A percentile compares a stretch with the other conserved stretches of the same genome.
Conservation (phyloP, 305 asterid genomes). For the Fraxinus velutina region DNA sequence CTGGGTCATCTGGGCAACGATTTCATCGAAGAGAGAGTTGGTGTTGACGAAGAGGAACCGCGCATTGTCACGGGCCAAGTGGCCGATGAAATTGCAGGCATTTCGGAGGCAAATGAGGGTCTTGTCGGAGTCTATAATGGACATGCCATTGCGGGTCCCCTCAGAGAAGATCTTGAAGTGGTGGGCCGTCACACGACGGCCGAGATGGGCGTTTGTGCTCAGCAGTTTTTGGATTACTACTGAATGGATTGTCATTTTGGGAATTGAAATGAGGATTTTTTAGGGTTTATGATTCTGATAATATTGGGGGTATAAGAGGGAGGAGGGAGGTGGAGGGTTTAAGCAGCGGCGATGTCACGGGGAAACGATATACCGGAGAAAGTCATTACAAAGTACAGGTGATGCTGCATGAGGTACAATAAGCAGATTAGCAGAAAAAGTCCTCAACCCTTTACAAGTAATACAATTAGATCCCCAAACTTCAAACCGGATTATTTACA, state of each 20-base stretch:
- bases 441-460: background rate
- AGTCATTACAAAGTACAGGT: background rate
- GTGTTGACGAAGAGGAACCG: slow-evolving; percentile 88
- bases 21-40: slow-evolving; percentile 72
- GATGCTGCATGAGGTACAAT: slow-evolving; percentile 1
- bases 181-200: slow-evolving; percentile 73
- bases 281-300: slow-evolving; percentile 21
- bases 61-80: slow-evolving; percentile 59
- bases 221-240: slow-evolving; percentile 80
- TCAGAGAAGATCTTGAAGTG: slow-evolving; percentile 85
- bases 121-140: slow-evolving; percentile 78
- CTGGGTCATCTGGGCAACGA: slow-evolving; percentile 64
- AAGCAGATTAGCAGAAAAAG: background rate
- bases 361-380: background rate
- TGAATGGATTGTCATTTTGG: slow-evolving; percentile 75
- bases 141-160: slow-evolving; percentile 73
- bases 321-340: slow-evolving; percentile 24
- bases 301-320: background rate
- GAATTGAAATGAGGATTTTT: slow-evolving; percentile 5
- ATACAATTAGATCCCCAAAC: background rate
- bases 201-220: slow-evolving; percentile 75
- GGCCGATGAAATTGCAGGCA: slow-evolving; percentile 85
- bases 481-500: background rate
- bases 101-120: slow-evolving; percentile 82
- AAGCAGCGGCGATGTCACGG: slow-evolving; percentile 24